A percentile compares a stretch with the other conserved stretches of the same genome.
Evolutionary conservation across 257 asterid species (phyloP).

Genomic region (Vinca minor): DNA sequence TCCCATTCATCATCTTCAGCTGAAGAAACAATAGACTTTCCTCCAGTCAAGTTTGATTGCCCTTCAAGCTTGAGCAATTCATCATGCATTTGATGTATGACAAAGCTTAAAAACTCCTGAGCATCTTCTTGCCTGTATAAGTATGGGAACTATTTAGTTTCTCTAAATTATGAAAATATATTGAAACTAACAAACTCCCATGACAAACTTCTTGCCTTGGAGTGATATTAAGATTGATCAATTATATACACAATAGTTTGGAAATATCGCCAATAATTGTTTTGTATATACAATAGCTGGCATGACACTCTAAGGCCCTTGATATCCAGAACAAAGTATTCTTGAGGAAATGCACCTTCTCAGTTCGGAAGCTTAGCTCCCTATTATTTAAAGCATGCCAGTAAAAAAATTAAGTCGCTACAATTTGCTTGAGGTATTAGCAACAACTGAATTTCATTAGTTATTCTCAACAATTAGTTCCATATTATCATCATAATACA

Average conservation of each 20-base stretch:
- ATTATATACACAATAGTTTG: background rate
- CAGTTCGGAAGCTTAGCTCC: background rate
- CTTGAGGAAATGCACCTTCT: background rate
- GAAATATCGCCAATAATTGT: background rate
- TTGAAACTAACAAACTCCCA: background rate
- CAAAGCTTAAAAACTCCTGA: slow-evolving; percentile 77
- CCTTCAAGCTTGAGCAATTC: slow-evolving; percentile 85
- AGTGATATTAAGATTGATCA: background rate
- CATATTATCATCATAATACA: background rate
- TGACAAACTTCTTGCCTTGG: background rate
- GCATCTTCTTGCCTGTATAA: slow-evolving; percentile 90
- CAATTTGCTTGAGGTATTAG: background rate
- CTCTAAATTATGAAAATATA: background rate
- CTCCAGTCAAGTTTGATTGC: slow-evolving; percentile 40
- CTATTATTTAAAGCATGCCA: background rate
- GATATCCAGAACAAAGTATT: background rate
- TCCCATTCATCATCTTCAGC: slow-evolving; percentile 95
- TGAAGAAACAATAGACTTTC: slow-evolving; percentile 50
- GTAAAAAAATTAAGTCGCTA: background rate
- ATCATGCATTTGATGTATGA: slow-evolving; percentile 88
- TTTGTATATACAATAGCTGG: background rate
- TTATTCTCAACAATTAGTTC: background rate
- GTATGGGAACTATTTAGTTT: background rate
- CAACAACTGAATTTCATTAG: background rate
- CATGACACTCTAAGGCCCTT: background rate